Evolutionary conservation across 331 rosid species (phyloP), one percentile per base, ranked within the genome.

Genomic region (Erythrophleum ivorense): DNA sequence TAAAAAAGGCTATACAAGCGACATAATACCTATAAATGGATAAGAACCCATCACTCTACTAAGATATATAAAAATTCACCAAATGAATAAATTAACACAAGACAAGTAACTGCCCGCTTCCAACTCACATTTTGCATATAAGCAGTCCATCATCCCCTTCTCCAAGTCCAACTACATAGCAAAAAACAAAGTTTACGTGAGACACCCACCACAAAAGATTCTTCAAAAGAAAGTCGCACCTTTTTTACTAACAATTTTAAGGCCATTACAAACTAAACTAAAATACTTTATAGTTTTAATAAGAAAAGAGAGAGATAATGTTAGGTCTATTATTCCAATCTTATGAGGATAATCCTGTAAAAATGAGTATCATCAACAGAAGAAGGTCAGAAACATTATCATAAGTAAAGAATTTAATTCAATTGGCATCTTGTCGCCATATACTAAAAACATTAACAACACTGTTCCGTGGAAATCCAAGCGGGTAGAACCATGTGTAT

Each of bases 101-200:
- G 29, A 72, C 4, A 53, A 36, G 57, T 19, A 40, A 21, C 18
- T 2, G 52, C 24, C 13, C 1, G 11, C 10, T 59, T 78, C 33
- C 77, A 77, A 86, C 98, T 95, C 84, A 92, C 98, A 95, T 85
- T 95, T 95, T 31, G 98, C 97, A 68, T 95, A 93, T 24, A 95
- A 79, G 89, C 97, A 95, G 80, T 95, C 97, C 97, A 95, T 89
- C 98, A 91, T 93, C 53, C 88, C 97, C 83, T 93, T 95, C 84
- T 91, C 98, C 86, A 95, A 78, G 83, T 91, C 97, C 98, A 95
- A 83, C 98, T 91, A 55, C 88, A 76, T 29, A 75, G 79, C n/a
- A 18, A 45, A 16, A 58, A 3, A 36, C 29, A 43, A 54, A 33
- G 52, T 24, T 69, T 62, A 54, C 11, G n/a, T 71, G 46, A 80